Percentiles rank a stretch among this genome's conserved stretches.
Evolutionary conservation across 1,284 basidiomycete species (phyloP).

Genomic region (Afroboletus lepidellus): DNA sequence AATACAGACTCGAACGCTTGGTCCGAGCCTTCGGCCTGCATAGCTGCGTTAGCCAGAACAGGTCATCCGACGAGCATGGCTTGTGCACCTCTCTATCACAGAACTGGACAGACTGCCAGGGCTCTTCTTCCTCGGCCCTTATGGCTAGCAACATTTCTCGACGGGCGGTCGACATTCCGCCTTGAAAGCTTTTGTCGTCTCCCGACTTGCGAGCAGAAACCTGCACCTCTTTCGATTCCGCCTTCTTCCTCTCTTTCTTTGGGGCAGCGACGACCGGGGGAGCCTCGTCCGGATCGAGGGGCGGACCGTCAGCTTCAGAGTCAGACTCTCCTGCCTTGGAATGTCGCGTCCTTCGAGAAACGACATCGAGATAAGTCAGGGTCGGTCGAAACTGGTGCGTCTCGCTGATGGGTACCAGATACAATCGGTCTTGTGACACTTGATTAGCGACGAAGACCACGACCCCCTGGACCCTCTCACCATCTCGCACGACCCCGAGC

Average conservation of each 20-base stretch:
- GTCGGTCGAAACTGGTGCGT: constrained; percentile 78
- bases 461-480: constrained; percentile 39
- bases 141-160: constrained; percentile 73
- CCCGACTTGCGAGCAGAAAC: constrained; percentile 62
- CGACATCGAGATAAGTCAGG: constrained; percentile 71
- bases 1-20: constrained; percentile 59
- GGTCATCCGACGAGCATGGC: background rate
- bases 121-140: constrained; percentile 70
- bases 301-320: constrained; percentile 74
- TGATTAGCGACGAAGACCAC: constrained; percentile 11
- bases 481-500: constrained; percentile 69
- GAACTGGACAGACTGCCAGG: constrained; percentile 66
- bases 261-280: constrained; percentile 43
- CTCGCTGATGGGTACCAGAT: constrained; percentile 75
- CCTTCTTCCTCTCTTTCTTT: constrained; percentile 56
- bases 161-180: constrained; percentile 58
- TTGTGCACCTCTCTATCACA: constrained; percentile 55
- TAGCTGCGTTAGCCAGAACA: constrained; percentile 13
- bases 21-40: constrained; percentile 55
- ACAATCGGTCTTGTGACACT: constrained; percentile 55
- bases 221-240: constrained; percentile 70
- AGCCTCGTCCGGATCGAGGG: constrained; percentile 74
- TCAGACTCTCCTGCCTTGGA: constrained; percentile 48
- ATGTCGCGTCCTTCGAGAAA: constrained; percentile 61
- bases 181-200: constrained; percentile 60